Evolutionary conservation across 2,329 filamentous ascomycete genomes (phyloP).

Genomic region (Pseudofabraea citricarpa): DNA sequence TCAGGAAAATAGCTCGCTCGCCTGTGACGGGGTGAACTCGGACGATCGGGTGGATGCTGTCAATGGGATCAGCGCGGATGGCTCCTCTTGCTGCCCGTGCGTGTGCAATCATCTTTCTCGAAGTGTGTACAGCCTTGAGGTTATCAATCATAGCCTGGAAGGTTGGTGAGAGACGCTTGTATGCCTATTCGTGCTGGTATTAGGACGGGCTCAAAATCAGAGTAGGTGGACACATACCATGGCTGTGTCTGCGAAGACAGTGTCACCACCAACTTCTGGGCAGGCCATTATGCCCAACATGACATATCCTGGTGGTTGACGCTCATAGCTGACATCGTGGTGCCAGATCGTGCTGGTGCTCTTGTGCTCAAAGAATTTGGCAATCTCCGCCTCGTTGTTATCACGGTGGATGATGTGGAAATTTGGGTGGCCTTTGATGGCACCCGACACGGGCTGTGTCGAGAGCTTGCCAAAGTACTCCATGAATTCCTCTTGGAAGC

Average conservation of each 20-base stretch:
- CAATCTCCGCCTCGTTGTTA: conserved; percentile 51
- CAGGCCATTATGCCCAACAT: conserved; percentile 49
- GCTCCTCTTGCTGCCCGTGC: conserved; percentile 49
- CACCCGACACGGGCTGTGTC: conserved; percentile 64
- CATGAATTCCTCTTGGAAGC: conserved; percentile 57
- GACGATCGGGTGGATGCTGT: conserved; percentile 63
- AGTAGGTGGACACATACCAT: conserved; percentile 9
- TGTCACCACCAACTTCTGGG: conserved; percentile 60
- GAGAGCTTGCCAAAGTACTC: conserved; percentile 61
- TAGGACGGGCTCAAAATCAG: background rate
- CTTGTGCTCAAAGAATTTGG: conserved; percentile 61
- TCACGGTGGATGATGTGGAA: conserved; percentile 66
- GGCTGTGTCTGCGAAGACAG: conserved; percentile 67
- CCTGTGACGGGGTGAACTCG: conserved; percentile 68
- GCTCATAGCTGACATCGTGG: conserved; percentile 65
- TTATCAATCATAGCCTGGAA: conserved; percentile 44
- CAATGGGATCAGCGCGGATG: conserved; percentile 56
- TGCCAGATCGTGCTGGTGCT: conserved; percentile 63
- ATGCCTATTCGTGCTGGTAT: conserved; percentile 44
- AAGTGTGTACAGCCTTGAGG: conserved; percentile 59
- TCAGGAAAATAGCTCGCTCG: conserved; percentile 69
- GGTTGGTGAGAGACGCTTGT: conserved; percentile 35
- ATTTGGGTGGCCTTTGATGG: conserved; percentile 51
- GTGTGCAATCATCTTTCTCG: conserved; percentile 51
- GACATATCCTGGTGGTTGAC: conserved; percentile 64